Conservation (phyloP, 345 rosid genomes). For the Sisymbrium irio region DNA sequence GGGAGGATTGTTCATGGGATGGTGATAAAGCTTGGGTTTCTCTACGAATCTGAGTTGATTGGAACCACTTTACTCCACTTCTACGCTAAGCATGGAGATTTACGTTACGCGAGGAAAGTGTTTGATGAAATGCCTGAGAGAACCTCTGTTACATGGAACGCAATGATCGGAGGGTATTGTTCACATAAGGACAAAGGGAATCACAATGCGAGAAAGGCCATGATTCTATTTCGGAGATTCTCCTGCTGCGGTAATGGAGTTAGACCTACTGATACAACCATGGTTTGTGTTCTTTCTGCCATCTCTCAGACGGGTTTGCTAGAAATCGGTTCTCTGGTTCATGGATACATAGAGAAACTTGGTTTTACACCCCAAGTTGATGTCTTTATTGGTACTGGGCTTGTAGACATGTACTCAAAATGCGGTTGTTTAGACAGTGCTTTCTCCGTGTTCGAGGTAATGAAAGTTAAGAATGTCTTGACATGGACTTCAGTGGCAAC, state of each 20-base stretch:
- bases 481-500: conserved; percentile 69
- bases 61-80: conserved; percentile 56
- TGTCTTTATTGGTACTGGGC: conserved; percentile 58
- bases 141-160: conserved; percentile 58
- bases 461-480: conserved; percentile 51
- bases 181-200: conserved; percentile 44
- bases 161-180: conserved; percentile 57
- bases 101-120: conserved; percentile 44
- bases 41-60: conserved; percentile 37
- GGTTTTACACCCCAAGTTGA: conserved; percentile 45
- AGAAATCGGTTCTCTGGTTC: conserved; percentile 47
- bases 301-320: conserved; percentile 49
- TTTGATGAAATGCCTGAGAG: conserved; percentile 62
- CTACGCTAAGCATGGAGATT: conserved; percentile 45
- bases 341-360: conserved; percentile 56
- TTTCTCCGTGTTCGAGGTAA: conserved; percentile 33
- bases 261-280: conserved; percentile 55
- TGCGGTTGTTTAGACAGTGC: conserved; percentile 52
- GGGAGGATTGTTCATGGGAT: conserved; percentile 52
- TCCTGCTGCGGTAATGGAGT: conserved; percentile 28
- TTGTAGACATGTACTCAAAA: conserved; percentile 66
- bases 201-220: conserved; percentile 37
- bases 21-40: conserved; percentile 39
- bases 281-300: conserved; percentile 63
- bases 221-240: conserved; percentile 44